Conservation (phyloP, 768 basidiomycete species). For the Neoboletus brunneissimus region DNA sequence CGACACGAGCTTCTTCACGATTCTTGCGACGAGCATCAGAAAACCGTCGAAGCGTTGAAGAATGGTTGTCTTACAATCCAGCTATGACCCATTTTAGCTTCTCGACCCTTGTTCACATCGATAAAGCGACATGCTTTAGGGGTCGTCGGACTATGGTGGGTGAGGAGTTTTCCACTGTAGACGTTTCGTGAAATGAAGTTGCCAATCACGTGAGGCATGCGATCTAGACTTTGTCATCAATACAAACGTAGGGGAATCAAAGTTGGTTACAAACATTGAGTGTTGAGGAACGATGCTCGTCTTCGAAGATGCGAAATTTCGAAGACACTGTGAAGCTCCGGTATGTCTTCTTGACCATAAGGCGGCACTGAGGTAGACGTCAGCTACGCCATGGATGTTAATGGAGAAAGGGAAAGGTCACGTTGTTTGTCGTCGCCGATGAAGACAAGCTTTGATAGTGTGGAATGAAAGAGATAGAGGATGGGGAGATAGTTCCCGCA, state of each 20-base stretch:
- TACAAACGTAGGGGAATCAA: background rate
- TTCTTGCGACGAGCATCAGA: constrained; percentile 47
- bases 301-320: constrained; percentile 58
- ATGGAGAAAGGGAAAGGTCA: constrained; percentile 11
- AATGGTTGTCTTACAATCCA: constrained; percentile 30
- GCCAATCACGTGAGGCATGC: constrained; percentile 79
- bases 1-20: constrained; percentile 46
- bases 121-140: constrained; percentile 36
- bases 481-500: constrained; percentile 40
- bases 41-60: background rate
- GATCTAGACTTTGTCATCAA: constrained; percentile 45
- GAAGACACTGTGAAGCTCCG: constrained; percentile 71
- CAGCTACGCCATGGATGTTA: background rate
- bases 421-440: constrained; percentile 41
- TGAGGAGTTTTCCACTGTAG: constrained; percentile 57
- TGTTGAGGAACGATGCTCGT: constrained; percentile 55
- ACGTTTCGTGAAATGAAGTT: constrained; percentile 62
- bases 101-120: constrained; percentile 36
- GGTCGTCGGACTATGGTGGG: constrained; percentile 46
- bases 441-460: constrained; percentile 36
- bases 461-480: constrained; percentile 24
- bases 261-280: constrained; percentile 55
- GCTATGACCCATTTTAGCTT: constrained; percentile 31
- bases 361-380: constrained; percentile 58
- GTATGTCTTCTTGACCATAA: constrained; percentile 66